Base-by-base conservation (phyloP, 176 grass and related monocot genomes). In the Elymus sibiricus region DNA sequence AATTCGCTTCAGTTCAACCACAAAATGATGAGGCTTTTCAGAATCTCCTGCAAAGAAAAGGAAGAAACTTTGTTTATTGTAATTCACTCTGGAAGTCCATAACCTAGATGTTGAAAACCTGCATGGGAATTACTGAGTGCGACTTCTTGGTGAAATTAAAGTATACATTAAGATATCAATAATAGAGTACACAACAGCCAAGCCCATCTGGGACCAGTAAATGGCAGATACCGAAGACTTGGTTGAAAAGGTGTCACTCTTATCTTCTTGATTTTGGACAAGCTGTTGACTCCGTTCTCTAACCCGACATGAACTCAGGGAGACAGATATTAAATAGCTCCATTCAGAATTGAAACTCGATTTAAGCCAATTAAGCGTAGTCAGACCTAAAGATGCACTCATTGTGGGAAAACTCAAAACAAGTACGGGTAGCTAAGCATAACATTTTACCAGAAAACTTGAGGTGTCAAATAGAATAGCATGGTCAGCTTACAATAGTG, bases 1-100 rank as follows among this genome's bases (percentile, higher is more conserved):
- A 66, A 87, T 83, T 87, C 74, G 84, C 64, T 72, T 83, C 74
- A 87, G 21, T 90, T 90, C 84, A 16, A 47, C 84, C 44, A 56
- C 35, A 28, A 79, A 79, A 26, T 79, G 73, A 13, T 59, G 56
- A 35, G 80, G 78, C 12, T 83, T 65, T 82, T 87, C 66, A 28
- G 59, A 83, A 78, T 83, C 56, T 65, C 79, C 89, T 90, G 88
- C 1, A 17, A 55, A 83, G 29, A 71, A 86, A 42, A 55, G 24
- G 67, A 53, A 4, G 71, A 53, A 26, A 64, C 43, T 42, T 72
- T 90, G 40, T 31, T 31, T 78, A 78, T 63, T 42, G 9, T 47
- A 81, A 38, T 86, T 62, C 49, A 63, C 51, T 77, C 59, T 43
- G 12, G 24, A 70, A 39, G 28, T 38, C 28, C 15, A 35, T 46